Evolutionary conservation across 768 basidiomycete species (phyloP).

Genomic region (Boletus bicolor): DNA sequence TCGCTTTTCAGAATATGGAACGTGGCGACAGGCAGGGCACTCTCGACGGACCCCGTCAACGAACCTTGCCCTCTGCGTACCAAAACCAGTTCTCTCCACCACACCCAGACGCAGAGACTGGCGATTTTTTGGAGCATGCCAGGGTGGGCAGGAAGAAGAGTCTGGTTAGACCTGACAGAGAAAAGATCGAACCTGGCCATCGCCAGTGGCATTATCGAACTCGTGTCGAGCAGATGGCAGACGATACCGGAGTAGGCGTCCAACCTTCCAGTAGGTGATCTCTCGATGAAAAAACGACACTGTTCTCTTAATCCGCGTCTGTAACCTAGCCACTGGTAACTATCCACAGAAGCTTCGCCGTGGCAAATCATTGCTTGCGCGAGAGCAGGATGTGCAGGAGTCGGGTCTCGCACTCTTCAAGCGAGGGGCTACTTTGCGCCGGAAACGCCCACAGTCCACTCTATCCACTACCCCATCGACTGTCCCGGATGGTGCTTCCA

Average conservation of each 20-base stretch:
- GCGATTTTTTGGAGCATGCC: constrained; percentile 42
- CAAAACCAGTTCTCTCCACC: constrained; percentile 45
- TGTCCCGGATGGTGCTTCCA: constrained; percentile 35
- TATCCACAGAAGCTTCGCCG: constrained; percentile 67
- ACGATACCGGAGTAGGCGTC: constrained; percentile 68
- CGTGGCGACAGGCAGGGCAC: constrained; percentile 62
- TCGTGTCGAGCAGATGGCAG: constrained; percentile 76
- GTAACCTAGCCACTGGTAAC: constrained; percentile 68
- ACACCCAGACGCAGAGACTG: constrained; percentile 31
- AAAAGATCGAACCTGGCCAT: constrained; percentile 94
- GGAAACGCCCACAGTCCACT: constrained; percentile 54
- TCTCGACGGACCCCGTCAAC: constrained; percentile 54
- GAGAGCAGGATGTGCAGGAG: constrained; percentile 90
- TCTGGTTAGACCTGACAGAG: constrained; percentile 87
- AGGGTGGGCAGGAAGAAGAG: constrained; percentile 82
- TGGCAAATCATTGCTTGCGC: constrained; percentile 83
- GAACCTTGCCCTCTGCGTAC: constrained; percentile 43
- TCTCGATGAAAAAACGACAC: not conserved
- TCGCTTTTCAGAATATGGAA: constrained; percentile 69
- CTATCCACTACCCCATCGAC: constrained; percentile 38
- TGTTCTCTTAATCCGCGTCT: constrained; percentile 4
- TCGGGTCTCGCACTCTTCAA: constrained; percentile 92
- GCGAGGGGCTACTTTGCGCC: constrained; percentile 73
- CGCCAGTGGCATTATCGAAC: constrained; percentile 92
- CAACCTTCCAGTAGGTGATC: constrained; percentile 74